Conservation (phyloP, 2,329 filamentous ascomycete species). For the Chaetothyriales sp. region DNA sequence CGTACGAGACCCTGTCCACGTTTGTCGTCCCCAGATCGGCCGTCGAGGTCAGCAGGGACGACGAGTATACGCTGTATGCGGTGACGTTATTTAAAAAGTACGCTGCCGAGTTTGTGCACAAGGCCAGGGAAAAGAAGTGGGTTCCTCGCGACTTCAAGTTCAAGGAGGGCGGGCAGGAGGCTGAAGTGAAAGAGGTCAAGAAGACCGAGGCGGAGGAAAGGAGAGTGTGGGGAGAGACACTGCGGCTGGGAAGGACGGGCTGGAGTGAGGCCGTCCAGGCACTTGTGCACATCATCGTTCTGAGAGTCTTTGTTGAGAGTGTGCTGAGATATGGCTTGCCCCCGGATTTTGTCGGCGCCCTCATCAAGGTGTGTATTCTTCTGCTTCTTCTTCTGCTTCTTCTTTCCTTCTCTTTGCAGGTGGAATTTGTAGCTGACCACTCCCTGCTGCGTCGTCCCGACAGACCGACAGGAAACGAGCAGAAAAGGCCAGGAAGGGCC, state of each 20-base stretch:
- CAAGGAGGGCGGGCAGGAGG: conserved; percentile 74
- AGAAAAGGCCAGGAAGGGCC: conserved; percentile 60
- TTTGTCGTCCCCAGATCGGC: conserved; percentile 93
- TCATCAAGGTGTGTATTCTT: conserved; percentile 56
- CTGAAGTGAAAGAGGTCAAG: conserved; percentile 75
- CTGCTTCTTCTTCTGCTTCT: neutral
- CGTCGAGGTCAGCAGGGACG: conserved; percentile 62
- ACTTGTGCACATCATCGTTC: conserved; percentile 79
- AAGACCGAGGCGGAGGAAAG: conserved; percentile 69
- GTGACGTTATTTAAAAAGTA: conserved; percentile 92
- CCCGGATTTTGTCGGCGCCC: conserved; percentile 69
- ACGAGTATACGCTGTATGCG: conserved; percentile 76
- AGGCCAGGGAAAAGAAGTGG: conserved; percentile 86
- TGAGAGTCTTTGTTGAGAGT: conserved; percentile 93
- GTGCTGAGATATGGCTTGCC: conserved; percentile 92
- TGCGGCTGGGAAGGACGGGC: conserved; percentile 74
- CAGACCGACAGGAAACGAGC: conserved; percentile 59
- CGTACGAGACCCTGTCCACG: conserved; percentile 72
- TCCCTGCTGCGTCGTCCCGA: neutral
- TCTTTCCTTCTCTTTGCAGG: neutral
- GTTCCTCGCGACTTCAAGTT: conserved; percentile 89
- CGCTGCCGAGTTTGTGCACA: conserved; percentile 72
- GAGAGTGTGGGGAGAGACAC: conserved; percentile 82
- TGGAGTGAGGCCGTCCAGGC: conserved; percentile 95
- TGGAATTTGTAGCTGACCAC: no score